Conservation (phyloP, 371 early-diverging fungal species). For the Haplosporangium sp. region DNA sequence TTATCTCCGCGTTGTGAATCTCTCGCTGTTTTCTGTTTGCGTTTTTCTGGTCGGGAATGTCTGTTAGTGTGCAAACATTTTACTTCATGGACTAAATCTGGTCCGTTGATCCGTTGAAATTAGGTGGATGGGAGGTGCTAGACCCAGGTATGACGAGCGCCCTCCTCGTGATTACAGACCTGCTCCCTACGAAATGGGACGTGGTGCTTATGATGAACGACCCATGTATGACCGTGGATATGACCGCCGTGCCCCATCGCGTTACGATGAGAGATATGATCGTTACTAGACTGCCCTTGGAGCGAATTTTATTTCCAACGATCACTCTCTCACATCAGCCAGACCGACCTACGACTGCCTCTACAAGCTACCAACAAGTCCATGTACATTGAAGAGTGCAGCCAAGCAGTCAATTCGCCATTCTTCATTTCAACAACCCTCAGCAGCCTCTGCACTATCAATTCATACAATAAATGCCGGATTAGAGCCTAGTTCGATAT, state of each 20-base stretch:
- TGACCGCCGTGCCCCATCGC: conserved; percentile 42
- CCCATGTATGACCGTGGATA: conserved; percentile 56
- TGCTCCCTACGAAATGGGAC: conserved; percentile 39
- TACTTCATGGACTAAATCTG: too few relatives aligned
- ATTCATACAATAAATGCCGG: conserved; percentile 31
- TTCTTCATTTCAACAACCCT: background rate
- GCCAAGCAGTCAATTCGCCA: background rate
- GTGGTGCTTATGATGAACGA: conserved; percentile 41
- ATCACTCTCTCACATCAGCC: background rate
- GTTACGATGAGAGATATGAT: conserved; percentile 62
- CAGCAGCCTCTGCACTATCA: conserved; percentile 15
- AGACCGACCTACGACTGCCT: conserved; percentile 1
- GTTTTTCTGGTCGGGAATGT: background rate
- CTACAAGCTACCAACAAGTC: background rate
- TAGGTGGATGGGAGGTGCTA: conserved; percentile 50
- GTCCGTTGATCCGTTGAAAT: too few relatives aligned
- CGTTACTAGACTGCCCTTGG: conserved; percentile 56
- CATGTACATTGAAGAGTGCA: background rate
- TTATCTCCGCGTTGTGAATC: conserved; percentile 9
- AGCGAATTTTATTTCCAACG: background rate
- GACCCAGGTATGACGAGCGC: conserved; percentile 53
- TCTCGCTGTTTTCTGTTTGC: conserved; percentile 5
- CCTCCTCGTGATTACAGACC: conserved; percentile 54
- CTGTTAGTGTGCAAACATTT: too few relatives aligned
- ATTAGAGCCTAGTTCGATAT: conserved; percentile 22